Evolutionary conservation across 2,329 filamentous ascomycete genomes (phyloP), one percentile per base, ranked within the genome.

Genomic region (Bipolaris sorokiniana): DNA sequence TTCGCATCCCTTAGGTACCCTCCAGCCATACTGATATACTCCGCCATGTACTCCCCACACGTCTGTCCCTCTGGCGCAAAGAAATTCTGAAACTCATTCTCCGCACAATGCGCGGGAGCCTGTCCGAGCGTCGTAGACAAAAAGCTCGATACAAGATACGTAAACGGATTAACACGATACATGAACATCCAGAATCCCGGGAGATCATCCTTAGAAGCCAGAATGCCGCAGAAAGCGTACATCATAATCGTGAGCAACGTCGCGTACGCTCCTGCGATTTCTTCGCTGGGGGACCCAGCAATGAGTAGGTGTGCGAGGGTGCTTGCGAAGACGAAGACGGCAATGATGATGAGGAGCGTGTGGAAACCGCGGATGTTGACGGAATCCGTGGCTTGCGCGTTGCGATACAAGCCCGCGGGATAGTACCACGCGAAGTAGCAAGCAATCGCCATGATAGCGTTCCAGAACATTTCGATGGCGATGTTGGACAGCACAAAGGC

Each of bases 161-260:
- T 90, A 59, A 90, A 87, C 0, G 88, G 88, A 0, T 84, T 86
- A 16, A 86, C 79, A 18, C 85, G 82, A 73, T 91, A 90, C 89
- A 92, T 91, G 78, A 90, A 92, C 63, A 86, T 87, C 90, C 90
- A 92, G 78, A 92, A 92, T 0, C 84, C 80, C 0, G 89, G 89
- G 1, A 92, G 79, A 0, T 81, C 80, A 2, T 72, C 58, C 0
- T 86, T 84, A 0, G 82, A 75, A 54, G 88, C 84, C 42, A 91
- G 78, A 5, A 91, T 88, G 66, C 88, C 81, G 56, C 79, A 67
- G 51, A 71, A 72, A 3, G 68, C 60, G n/a, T 71, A 69, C 73
- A 62, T 78, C 73, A 84, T 82, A 34, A 82, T 80, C 51, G 77
- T 86, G 61, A 91, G 84, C 1, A 91, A 76, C 0, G 68, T 70